Conservation (phyloP, 2,329 filamentous ascomycete genomes). For the Periconia digitata region DNA sequence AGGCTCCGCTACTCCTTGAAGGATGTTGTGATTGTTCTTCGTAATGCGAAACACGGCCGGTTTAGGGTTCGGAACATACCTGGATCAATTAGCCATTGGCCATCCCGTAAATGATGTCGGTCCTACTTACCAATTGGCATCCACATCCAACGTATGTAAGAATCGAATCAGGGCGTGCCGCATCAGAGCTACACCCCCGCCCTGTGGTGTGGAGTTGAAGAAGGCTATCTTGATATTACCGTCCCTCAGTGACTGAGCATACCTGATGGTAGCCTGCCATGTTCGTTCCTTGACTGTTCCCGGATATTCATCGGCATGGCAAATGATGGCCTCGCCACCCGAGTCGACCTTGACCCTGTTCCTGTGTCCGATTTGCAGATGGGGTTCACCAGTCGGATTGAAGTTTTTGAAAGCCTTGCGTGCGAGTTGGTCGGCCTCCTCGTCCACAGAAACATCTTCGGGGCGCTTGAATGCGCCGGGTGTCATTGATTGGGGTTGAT, state of each 20-base stretch:
- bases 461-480: constrained; percentile 62
- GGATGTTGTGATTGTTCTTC: constrained; percentile 86
- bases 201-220: constrained; percentile 79
- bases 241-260: constrained; percentile 62
- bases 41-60: constrained; percentile 80
- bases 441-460: constrained; percentile 48
- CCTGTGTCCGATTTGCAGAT: constrained; percentile 66
- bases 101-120: not conserved
- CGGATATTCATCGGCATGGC: constrained; percentile 60
- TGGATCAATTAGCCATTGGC: constrained; percentile 27
- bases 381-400: constrained; percentile 69
- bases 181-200: constrained; percentile 83
- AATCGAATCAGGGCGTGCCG: constrained; percentile 76
- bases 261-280: constrained; percentile 67
- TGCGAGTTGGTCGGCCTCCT: constrained; percentile 41
- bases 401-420: constrained; percentile 68
- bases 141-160: constrained; percentile 64
- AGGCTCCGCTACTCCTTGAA: constrained; percentile 73
- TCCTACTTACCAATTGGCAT: constrained; percentile 69
- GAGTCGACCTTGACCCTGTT: constrained; percentile 72
- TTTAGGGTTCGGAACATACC: constrained; percentile 75
- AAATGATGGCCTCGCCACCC: constrained; percentile 63
- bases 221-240: constrained; percentile 71
- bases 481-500: constrained; percentile 12
- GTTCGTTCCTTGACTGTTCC: constrained; percentile 63